These are phyloP conservation scores for Starmera caribaea DNA, from an alignment of 805 yeast species.

Conservation along the genomic window DNA sequence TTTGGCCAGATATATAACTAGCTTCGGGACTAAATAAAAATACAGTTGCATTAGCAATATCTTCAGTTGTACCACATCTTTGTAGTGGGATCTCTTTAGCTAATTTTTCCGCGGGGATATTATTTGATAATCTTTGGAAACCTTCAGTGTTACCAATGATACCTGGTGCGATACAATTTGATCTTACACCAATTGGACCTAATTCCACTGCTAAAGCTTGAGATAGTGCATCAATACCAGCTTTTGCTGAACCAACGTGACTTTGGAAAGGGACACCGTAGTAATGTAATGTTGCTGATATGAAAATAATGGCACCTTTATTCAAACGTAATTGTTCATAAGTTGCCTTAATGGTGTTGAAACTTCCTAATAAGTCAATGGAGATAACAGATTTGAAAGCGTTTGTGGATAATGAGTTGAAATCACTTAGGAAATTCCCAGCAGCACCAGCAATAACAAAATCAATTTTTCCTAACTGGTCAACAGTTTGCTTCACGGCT, in stretches of 20 bases:
- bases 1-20: slow-evolving; percentile 64
- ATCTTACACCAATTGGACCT: slow-evolving; percentile 81
- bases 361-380: slow-evolving; percentile 83
- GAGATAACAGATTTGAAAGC: slow-evolving; percentile 85
- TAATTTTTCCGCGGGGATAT: slow-evolving; percentile 29
- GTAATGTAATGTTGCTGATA: slow-evolving; percentile 85
- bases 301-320: slow-evolving; percentile 68
- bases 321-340: slow-evolving; percentile 52
- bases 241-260: slow-evolving; percentile 93
- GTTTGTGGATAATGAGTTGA: slow-evolving; percentile 68
- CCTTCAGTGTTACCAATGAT: slow-evolving; percentile 87
- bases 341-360: slow-evolving; percentile 80
- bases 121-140: slow-evolving; percentile 47
- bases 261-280: slow-evolving; percentile 82
- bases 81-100: slow-evolving; percentile 42
- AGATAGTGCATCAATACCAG: slow-evolving; percentile 85
- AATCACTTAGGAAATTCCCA: slow-evolving; percentile 80
- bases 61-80: slow-evolving; percentile 59
- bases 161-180: slow-evolving; percentile 88
- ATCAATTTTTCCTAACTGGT: slow-evolving; percentile 68
- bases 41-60: slow-evolving; percentile 83
- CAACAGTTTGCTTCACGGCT: slow-evolving; percentile 62
- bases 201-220: slow-evolving; percentile 82
- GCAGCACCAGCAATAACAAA: slow-evolving; percentile 94
- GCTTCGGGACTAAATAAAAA: slow-evolving; percentile 81